Percentiles rank a stretch among this genome's conserved stretches.
phyloP scores from a whole-genome alignment of 2,329 filamentous ascomycete genomes.

The Pseudogymnoascus sp. region DNA sequence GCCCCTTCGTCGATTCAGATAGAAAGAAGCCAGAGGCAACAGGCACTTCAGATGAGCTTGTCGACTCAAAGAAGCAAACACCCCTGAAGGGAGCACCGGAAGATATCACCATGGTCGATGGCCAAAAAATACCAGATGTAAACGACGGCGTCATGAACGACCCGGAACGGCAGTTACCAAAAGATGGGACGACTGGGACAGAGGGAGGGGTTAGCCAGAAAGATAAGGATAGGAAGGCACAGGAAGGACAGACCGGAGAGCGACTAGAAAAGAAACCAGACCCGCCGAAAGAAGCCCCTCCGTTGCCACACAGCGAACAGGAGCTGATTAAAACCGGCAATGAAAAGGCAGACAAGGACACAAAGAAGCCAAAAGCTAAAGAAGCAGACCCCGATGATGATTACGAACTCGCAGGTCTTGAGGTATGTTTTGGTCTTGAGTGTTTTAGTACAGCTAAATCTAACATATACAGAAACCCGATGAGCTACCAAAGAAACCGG shows the following conservation, averaged over 20 bases:
- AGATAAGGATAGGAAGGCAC: constrained; percentile 63
- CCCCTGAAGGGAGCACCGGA: constrained; percentile 43
- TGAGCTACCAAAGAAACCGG: constrained; percentile 70
- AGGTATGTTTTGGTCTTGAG: constrained; percentile 40
- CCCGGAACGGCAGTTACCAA: constrained; percentile 65
- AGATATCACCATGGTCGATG: constrained; percentile 49
- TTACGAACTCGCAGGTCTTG: constrained; percentile 40
- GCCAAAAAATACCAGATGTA: constrained; percentile 53
- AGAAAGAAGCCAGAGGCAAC: constrained; percentile 27
- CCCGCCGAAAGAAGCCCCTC: constrained; percentile 77
- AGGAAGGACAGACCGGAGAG: constrained; percentile 58
- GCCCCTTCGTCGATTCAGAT: constrained; percentile 67
- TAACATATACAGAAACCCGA: constrained; percentile 59
- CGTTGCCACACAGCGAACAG: constrained; percentile 73
- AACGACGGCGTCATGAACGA: constrained; percentile 92
- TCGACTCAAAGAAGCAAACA: constrained; percentile 28
- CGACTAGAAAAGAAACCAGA: constrained; percentile 70
- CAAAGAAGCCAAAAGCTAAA: constrained; percentile 28
- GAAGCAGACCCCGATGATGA: constrained; percentile 31
- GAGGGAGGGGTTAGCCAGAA: constrained; percentile 87
- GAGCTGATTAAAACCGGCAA: constrained; percentile 49
- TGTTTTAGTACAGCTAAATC: constrained; percentile 1
- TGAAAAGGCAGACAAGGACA: constrained; percentile 36
- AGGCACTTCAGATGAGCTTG: constrained; percentile 29
- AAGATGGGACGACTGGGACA: constrained; percentile 80